phyloP scores from a whole-genome alignment of 768 basidiomycete genomes.

The Hericium coralloides region DNA sequence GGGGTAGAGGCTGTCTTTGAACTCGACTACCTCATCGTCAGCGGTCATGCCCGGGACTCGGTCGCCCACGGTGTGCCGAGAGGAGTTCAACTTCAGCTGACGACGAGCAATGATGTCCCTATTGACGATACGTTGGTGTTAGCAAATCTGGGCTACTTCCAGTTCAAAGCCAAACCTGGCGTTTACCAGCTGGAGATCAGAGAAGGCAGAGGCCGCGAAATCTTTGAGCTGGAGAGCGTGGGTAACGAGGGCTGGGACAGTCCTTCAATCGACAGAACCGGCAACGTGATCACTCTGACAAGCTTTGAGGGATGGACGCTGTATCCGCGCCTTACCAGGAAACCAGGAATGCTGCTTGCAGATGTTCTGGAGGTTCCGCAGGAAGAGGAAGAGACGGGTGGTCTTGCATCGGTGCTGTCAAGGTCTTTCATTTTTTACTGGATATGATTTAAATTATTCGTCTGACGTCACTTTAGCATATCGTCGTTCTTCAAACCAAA shows the following conservation, averaged over 20 bases:
- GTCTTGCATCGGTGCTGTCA: slow-evolving; percentile 40
- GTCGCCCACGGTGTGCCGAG: slow-evolving; percentile 63
- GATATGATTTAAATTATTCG: no score
- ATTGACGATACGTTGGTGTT: slow-evolving; percentile 89
- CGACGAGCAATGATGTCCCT: slow-evolving; percentile 28
- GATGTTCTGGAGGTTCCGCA: slow-evolving; percentile 60
- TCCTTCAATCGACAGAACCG: slow-evolving; percentile 53
- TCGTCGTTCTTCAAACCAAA: slow-evolving; percentile 18
- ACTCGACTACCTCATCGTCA: slow-evolving; percentile 86
- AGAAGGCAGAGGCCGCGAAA: slow-evolving; percentile 68
- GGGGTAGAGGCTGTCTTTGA: slow-evolving; percentile 76
- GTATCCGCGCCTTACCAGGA: slow-evolving; percentile 67
- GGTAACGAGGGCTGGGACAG: slow-evolving; percentile 90
- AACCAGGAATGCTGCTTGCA: slow-evolving; percentile 67
- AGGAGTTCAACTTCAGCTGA: slow-evolving; percentile 84
- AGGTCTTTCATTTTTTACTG: slow-evolving; percentile 32
- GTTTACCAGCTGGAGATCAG: slow-evolving; percentile 79
- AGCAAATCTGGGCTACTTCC: slow-evolving; percentile 91
- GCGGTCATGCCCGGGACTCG: slow-evolving; percentile 86
- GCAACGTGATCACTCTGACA: slow-evolving; percentile 70
- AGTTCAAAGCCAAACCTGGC: slow-evolving; percentile 91
- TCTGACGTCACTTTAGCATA: slow-evolving; percentile 12
- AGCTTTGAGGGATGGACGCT: slow-evolving; percentile 88
- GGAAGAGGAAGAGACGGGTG: slow-evolving; percentile 20
- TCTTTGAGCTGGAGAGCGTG: slow-evolving; percentile 77